Conservation (phyloP, 2,329 filamentous ascomycete genomes). For the Ophiocordyceps sinensis region DNA sequence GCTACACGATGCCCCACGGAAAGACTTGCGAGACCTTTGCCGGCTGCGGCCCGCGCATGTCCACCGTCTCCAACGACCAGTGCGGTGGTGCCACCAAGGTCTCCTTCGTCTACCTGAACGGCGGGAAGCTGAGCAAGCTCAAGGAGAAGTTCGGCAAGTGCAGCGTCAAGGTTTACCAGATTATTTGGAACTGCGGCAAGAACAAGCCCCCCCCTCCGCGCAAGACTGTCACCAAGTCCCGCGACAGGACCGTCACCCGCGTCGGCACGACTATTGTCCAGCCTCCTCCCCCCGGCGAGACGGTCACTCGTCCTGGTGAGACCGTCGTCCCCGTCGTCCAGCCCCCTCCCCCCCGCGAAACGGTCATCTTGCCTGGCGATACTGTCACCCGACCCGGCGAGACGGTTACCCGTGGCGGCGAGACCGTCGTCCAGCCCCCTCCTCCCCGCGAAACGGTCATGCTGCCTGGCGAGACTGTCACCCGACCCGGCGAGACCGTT, state of each 20-base stretch:
- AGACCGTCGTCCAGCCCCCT: conserved; percentile 1
- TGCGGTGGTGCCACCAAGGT: conserved; percentile 85
- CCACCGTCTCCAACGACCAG: conserved; percentile 66
- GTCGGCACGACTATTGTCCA: too few species aligned
- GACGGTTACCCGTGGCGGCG: conserved; percentile 11
- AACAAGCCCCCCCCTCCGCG: conserved; percentile 10
- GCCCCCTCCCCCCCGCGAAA: neutral
- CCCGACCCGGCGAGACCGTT: conserved; percentile 10
- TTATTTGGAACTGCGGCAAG: conserved; percentile 49
- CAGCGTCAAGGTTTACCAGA: conserved; percentile 32
- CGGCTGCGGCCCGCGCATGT: conserved; percentile 52
- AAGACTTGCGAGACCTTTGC: conserved; percentile 66
- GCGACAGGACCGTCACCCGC: neutral
- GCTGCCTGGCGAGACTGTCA: neutral
- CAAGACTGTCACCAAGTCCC: neutral
- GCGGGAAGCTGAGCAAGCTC: conserved; percentile 28
- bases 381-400: conserved; percentile 6
- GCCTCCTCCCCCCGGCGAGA: neutral
- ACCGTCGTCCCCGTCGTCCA: neutral
- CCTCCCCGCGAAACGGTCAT: neutral
- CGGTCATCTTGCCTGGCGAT: neutral
- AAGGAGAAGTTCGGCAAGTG: conserved; percentile 30
- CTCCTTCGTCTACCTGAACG: conserved; percentile 50
- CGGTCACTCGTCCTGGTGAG: neutral
- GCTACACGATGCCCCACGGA: conserved; percentile 76